Conservation (phyloP, 108 stramenopile genomes). For the Skeletonema grethae region DNA sequence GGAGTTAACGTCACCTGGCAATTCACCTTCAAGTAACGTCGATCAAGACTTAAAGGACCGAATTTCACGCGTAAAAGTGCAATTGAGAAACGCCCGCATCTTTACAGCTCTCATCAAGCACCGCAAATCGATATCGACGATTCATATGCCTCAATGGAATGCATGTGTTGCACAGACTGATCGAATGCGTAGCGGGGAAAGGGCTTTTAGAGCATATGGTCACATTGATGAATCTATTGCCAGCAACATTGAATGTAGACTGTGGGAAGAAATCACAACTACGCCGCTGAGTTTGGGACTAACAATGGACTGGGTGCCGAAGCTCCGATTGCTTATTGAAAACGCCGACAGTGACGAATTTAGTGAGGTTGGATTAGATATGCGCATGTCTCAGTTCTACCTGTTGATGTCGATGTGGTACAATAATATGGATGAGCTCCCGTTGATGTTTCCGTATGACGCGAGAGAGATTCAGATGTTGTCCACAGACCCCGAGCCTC, state of each 20-base stretch:
- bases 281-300: slow-evolving; percentile 51
- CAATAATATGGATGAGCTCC: slow-evolving; percentile 85
- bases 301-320: slow-evolving; percentile 63
- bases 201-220: slow-evolving; percentile 40
- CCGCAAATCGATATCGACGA: slow-evolving; percentile 1
- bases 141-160: slow-evolving; percentile 44
- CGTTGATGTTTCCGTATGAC: slow-evolving; percentile 70
- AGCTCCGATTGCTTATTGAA: slow-evolving; percentile 61
- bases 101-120: slow-evolving; percentile 45
- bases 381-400: slow-evolving; percentile 75
- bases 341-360: slow-evolving; percentile 13
- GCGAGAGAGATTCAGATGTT: slow-evolving; percentile 40
- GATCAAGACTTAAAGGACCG: slow-evolving; percentile 18
- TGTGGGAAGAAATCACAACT: slow-evolving; percentile 73
- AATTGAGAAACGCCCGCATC: slow-evolving; percentile 26
- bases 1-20: neutral
- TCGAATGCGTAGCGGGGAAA: slow-evolving; percentile 44
- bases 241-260: slow-evolving; percentile 28
- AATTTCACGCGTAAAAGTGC: slow-evolving; percentile 39
- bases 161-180: slow-evolving; percentile 33
- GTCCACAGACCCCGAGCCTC: slow-evolving; percentile 37
- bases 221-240: slow-evolving; percentile 10
- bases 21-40: slow-evolving; percentile 14
- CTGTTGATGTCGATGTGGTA: slow-evolving; percentile 80
- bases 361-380: slow-evolving; percentile 49